These are phyloP conservation scores for Bolboschoenoplectus hybrid DNA, from an alignment of 202 grass and related monocot genomes.

Conservation along the genomic window DNA sequence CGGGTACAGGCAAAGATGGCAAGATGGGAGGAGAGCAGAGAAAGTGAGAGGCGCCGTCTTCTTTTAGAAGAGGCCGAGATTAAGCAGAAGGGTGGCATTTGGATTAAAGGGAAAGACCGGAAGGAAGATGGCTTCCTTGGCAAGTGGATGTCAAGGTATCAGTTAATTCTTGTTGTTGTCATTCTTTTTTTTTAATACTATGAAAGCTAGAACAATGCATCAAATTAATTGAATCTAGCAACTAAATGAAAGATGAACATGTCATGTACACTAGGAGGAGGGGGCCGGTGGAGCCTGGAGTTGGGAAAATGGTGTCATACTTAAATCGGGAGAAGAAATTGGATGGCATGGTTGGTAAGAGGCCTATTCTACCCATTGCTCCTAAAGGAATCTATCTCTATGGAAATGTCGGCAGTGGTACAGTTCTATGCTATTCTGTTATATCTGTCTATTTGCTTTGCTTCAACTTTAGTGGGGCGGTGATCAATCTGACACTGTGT, in stretches of 20 bases:
- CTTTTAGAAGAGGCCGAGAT: conserved; percentile 75
- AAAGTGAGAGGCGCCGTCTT: conserved; percentile 67
- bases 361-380: conserved; percentile 64
- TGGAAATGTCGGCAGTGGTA: conserved; percentile 99
- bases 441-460: neutral
- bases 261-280: conserved; percentile 47
- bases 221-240: conserved; percentile 6
- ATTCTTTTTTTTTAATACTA: neutral
- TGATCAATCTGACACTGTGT: conserved; percentile 30
- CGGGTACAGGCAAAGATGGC: conserved; percentile 60
- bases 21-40: conserved; percentile 72
- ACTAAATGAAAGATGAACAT: conserved; percentile 15
- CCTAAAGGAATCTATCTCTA: conserved; percentile 91
- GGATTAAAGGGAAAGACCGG: conserved; percentile 63
- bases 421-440: conserved; percentile 32
- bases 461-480: conserved; percentile 20
- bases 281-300: conserved; percentile 74
- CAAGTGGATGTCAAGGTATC: conserved; percentile 66
- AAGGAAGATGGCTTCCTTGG: conserved; percentile 61
- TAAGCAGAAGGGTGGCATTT: conserved; percentile 82
- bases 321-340: conserved; percentile 89
- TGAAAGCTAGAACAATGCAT: neutral
- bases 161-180: neutral
- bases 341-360: conserved; percentile 67
- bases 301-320: conserved; percentile 92